Base-by-base conservation (phyloP, 768 basidiomycete species). In the Floccularia luteovirens region DNA sequence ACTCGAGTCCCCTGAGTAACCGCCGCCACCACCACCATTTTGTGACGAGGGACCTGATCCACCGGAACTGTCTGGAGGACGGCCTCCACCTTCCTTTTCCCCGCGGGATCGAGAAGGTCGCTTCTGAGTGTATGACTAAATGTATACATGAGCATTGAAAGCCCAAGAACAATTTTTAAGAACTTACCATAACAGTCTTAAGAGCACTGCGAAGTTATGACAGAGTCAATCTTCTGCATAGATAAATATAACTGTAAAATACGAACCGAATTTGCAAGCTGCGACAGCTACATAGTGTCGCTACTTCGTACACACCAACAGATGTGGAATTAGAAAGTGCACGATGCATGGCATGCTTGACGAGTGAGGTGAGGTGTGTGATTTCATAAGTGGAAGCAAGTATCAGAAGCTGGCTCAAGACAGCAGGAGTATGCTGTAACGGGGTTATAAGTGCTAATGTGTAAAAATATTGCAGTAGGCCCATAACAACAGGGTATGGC, bases 341-440 rank as follows among this genome's bases (percentile, higher is more conserved):
- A 16, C 82, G 79, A 54, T 98, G 94, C 82, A 98, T 89, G 3
- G 91, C 89, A 58, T 98, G 93, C 49, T 86, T 86, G n/a, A 90
- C 89, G 16, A 93, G 66, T 4, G 66, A 67, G 47, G 82, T 77
- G 14, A 99, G 65, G 54, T 93, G 80, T 2, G 69, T 56, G 38
- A 96, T 70, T 28, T 78, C 67, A 60, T 98, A 98, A 40, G 82
- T 90, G 44, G 78, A 85, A 7, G 87, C 74, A 22, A 99, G 69
- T 32, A 94, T 70, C 41, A 97, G 63, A 11, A 99, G 69, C 48
- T 90, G 88, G 51, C 86, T 85, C 33, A 98, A 70, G 20, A 97
- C 86, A 2, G 90, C 82, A 3, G 90, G 87, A 5, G 87, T 81
- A 51, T 90, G 89, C 57, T 99, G 94, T 31, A 96, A 70, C 4